These are phyloP conservation scores for Claviceps sorghi DNA, from an alignment of 2,329 filamentous ascomycete genomes.

Conservation along the genomic window DNA sequence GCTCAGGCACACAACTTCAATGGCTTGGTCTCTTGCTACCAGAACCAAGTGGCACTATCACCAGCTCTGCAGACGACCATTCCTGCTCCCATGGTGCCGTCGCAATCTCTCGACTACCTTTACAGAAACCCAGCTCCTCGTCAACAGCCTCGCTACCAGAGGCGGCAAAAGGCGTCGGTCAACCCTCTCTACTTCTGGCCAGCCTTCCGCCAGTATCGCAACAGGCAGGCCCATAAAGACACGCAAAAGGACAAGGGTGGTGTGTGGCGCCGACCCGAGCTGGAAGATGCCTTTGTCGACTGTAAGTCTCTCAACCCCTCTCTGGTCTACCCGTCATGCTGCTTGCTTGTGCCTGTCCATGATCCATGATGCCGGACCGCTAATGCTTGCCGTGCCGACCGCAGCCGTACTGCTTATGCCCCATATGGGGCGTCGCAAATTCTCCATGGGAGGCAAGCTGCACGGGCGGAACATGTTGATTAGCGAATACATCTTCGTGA, in stretches of 20 bases:
- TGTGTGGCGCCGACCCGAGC: slow-evolving; percentile 34
- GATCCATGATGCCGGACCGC: slow-evolving; percentile 1
- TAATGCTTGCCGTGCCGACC: slow-evolving; percentile 8
- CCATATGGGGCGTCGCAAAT: slow-evolving; percentile 51
- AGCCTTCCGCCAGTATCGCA: slow-evolving; percentile 51
- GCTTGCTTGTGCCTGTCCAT: no score
- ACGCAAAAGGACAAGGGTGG: slow-evolving; percentile 45
- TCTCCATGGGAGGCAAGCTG: slow-evolving; percentile 46
- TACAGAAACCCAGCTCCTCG: slow-evolving; percentile 23
- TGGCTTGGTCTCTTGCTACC: slow-evolving; percentile 29
- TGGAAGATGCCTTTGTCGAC: slow-evolving; percentile 54
- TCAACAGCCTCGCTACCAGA: slow-evolving; percentile 21
- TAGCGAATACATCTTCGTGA: slow-evolving; percentile 46
- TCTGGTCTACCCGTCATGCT: neutral
- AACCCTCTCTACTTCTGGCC: slow-evolving; percentile 49
- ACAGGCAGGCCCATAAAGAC: slow-evolving; percentile 49
- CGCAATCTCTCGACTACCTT: slow-evolving; percentile 30
- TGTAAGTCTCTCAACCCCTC: slow-evolving; percentile 29
- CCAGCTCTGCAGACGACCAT: slow-evolving; percentile 32
- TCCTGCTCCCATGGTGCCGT: slow-evolving; percentile 36
- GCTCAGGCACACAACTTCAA: slow-evolving; percentile 29
- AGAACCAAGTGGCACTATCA: slow-evolving; percentile 26
- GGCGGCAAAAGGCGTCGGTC: slow-evolving; percentile 22
- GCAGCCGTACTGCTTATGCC: slow-evolving; percentile 47
- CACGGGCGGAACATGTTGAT: slow-evolving; percentile 59